Evolutionary conservation across 169 alveolate genomes (phyloP), one percentile per base, ranked within the genome.

Genomic region (Theileria sp.): DNA sequence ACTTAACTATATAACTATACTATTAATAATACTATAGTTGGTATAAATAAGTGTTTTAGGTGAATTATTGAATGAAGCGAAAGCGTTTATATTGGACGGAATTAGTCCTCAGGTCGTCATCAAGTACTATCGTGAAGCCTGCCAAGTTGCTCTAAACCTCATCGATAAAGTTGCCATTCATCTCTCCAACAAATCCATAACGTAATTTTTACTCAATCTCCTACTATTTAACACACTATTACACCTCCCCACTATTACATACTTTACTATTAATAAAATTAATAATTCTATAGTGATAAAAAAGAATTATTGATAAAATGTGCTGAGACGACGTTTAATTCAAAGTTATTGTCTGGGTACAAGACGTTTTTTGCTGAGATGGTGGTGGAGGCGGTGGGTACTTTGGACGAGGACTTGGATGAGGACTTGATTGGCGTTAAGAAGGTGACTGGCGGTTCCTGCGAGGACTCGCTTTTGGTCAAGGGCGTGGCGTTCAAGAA

Each of bases 401-500:
- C 92, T 74, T 89, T 98, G 68, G 99, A 96, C 21, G 94, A 88
- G 28, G 94, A 93, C 79, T 82, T 97, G 61, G 98, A 97, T 80
- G 95, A 94, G 86, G 94, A 92, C 28, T 92, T 97, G 91, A 95
- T 98, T 26, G 99, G 99, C 15, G 94, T 98, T 21, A 98, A 97
- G 87, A 96, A 96, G 83, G 98, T 97, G 36, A 94, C 98, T 12
- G 99, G 99, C 2, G 99, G 99, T 13, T 93, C 98, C 9, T 87
- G 92, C 72, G 51, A 77, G 19, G 97, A 98, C 82, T 95, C 99
- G 26, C 91, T 93, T 77, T 88, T 97, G 21, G 96, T 98, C 51
- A 94, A 94, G 58, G 99, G 99, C 12, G 99, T 98, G 32, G 99
- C 99, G 9, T 98, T 98, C 86, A 96, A 96, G 82, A 98, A 98